These are phyloP conservation scores for Cladosporium sp. DNA, from an alignment of 2,329 filamentous ascomycete species.

Conservation along the genomic window DNA sequence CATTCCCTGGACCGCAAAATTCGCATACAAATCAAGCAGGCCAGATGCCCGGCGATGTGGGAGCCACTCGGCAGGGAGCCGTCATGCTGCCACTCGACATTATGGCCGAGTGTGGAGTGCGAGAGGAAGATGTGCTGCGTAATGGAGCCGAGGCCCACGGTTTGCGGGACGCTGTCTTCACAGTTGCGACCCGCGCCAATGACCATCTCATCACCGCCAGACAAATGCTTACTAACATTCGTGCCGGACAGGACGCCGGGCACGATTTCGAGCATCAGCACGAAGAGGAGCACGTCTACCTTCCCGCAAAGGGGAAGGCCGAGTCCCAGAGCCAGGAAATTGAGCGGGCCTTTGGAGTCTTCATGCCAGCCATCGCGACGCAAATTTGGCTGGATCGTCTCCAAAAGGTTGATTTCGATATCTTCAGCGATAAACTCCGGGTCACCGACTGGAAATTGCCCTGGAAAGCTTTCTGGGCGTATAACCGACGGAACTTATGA, in stretches of 20 bases:
- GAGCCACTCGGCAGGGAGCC: slow-evolving; percentile 50
- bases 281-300: slow-evolving; percentile 61
- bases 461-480: slow-evolving; percentile 65
- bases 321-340: slow-evolving; percentile 46
- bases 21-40: slow-evolving; percentile 47
- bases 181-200: slow-evolving; percentile 85
- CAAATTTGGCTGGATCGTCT: slow-evolving; percentile 71
- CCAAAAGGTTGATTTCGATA: slow-evolving; percentile 76
- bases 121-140: slow-evolving; percentile 84
- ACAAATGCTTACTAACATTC: slow-evolving; percentile 80
- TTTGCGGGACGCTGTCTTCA: slow-evolving; percentile 82
- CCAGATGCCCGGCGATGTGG: slow-evolving; percentile 33
- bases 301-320: slow-evolving; percentile 18
- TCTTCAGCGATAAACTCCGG: slow-evolving; percentile 60
- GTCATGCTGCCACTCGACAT: slow-evolving; percentile 81
- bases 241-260: slow-evolving; percentile 64
- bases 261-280: slow-evolving; percentile 85
- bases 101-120: slow-evolving; percentile 74
- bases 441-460: slow-evolving; percentile 76
- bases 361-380: slow-evolving; percentile 74
- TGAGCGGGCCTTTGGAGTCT: slow-evolving; percentile 66
- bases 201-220: slow-evolving; percentile 91
- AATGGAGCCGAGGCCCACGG: slow-evolving; percentile 71
- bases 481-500: slow-evolving; percentile 47
- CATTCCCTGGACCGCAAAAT: slow-evolving; percentile 61